Evolutionary conservation across 1,139 yeast species (phyloP).

Genomic region (Neolecta irregularis): DNA sequence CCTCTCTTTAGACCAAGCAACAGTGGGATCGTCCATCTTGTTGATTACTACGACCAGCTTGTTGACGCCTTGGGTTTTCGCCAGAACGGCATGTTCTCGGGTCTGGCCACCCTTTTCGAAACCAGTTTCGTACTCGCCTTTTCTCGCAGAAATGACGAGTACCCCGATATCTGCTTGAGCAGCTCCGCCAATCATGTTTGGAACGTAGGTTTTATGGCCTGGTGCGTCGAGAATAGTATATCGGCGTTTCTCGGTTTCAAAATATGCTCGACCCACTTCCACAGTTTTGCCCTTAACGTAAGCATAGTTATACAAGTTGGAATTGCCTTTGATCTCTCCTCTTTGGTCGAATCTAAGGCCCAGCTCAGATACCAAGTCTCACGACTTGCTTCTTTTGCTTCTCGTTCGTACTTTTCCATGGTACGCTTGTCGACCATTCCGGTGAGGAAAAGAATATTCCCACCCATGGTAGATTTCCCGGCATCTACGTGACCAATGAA

Average conservation of each 20-base stretch:
- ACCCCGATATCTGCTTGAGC: constrained; percentile 98
- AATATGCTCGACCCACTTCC: constrained; percentile 94
- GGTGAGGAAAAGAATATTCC: constrained; percentile 78
- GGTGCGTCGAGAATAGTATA: constrained; percentile 98
- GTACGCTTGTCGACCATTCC: constrained; percentile 98
- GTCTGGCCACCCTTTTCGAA: constrained; percentile 99
- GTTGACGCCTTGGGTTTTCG: constrained; percentile 96
- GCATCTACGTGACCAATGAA: constrained; percentile 99
- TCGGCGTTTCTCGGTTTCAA: constrained; percentile 94
- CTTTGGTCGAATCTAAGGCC: constrained; percentile 99
- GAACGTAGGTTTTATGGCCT: constrained; percentile 96
- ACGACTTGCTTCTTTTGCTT: constrained; percentile 98
- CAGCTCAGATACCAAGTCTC: constrained; percentile 99
- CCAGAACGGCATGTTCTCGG: constrained; percentile 93
- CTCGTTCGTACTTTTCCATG: constrained; percentile 95
- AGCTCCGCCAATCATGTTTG: constrained; percentile 99
- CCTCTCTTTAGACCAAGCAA: constrained; percentile 73
- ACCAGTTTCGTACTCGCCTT: constrained; percentile 98
- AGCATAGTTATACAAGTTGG: no score
- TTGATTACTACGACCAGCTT: constrained; percentile 83
- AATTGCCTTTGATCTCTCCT: constrained; percentile 91
- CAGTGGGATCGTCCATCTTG: constrained; percentile 98
- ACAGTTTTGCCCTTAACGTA: constrained; percentile 99
- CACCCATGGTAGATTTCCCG: constrained; percentile 99
- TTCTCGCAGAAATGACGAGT: constrained; percentile 91